A percentile compares a stretch with the other conserved stretches of the same genome.
Conservation (phyloP, 1,284 basidiomycete species). For the Cutaneotrichosporon sp. region DNA sequence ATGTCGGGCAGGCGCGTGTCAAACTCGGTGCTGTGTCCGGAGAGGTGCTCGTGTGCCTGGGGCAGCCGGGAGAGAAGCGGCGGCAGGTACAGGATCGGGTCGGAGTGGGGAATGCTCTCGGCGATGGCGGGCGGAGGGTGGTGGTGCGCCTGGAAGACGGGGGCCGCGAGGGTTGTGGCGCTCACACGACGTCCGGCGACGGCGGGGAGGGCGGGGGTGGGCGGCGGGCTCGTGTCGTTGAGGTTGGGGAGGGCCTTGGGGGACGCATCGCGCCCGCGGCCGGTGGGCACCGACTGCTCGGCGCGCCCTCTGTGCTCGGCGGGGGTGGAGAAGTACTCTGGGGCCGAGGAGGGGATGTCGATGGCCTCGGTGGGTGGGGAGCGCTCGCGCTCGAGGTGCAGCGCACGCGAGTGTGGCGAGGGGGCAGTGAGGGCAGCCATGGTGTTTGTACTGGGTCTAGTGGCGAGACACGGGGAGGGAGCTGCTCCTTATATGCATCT, state of each 20-base stretch:
- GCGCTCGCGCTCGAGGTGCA: constrained; percentile 5
- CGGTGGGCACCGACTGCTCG: neutral
- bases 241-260: constrained; percentile 24
- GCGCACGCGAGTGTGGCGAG: neutral
- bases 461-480: neutral
- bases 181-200: constrained; percentile 18
- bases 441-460: too few relatives aligned
- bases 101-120: constrained; percentile 44
- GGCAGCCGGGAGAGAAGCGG: constrained; percentile 71
- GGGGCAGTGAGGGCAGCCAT: neutral
- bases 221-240: constrained; percentile 17
- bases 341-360: neutral
- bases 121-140: constrained; percentile 60
- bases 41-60: constrained; percentile 33
- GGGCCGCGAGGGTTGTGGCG: constrained; percentile 20
- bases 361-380: neutral
- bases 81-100: constrained; percentile 72
- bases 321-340: neutral
- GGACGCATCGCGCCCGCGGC: constrained; percentile 25
- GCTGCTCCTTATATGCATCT: neutral
- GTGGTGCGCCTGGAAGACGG: constrained; percentile 54
- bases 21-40: constrained; percentile 55
- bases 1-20: constrained; percentile 76
- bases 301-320: neutral
- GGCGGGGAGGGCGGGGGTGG: constrained; percentile 15